Conservation (phyloP, 495 filamentous ascomycete genomes). For the Aspergillus coremiiformis region DNA sequence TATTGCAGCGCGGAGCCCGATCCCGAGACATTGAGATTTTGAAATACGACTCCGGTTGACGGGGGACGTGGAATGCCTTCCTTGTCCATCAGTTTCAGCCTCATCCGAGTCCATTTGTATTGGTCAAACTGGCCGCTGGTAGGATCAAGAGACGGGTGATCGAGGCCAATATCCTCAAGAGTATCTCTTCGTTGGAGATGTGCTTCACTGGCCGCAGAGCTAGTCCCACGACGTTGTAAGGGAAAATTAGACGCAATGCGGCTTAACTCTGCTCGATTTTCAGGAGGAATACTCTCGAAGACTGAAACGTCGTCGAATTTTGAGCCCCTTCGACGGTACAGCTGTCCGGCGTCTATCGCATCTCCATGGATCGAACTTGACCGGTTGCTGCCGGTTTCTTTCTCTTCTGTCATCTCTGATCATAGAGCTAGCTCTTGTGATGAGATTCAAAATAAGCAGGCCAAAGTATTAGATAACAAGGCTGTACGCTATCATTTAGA, state of each 20-base stretch:
- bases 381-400: not conserved
- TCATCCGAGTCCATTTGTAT: constrained; percentile 50
- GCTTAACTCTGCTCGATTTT: constrained; percentile 29
- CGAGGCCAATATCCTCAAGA: constrained; percentile 32
- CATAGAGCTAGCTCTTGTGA: not conserved
- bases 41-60: constrained; percentile 41
- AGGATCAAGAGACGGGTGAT: constrained; percentile 51
- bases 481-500: not conserved
- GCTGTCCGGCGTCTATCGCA: constrained; percentile 7
- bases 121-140: constrained; percentile 49
- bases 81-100: constrained; percentile 34
- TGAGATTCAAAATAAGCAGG: not conserved
- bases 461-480: not conserved
- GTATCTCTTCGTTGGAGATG: constrained; percentile 37
- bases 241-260: constrained; percentile 36
- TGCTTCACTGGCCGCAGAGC: constrained; percentile 18
- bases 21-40: constrained; percentile 48
- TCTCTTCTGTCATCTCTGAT: not conserved
- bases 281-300: constrained; percentile 32
- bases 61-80: constrained; percentile 34
- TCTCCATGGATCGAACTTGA: constrained; percentile 11
- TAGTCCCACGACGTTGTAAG: constrained; percentile 19
- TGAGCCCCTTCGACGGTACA: constrained; percentile 13
- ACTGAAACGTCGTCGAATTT: constrained; percentile 15
- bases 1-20: constrained; percentile 48